Conservation (phyloP, 169 alveolate genomes). For the Cryptosporidium andersoni region DNA sequence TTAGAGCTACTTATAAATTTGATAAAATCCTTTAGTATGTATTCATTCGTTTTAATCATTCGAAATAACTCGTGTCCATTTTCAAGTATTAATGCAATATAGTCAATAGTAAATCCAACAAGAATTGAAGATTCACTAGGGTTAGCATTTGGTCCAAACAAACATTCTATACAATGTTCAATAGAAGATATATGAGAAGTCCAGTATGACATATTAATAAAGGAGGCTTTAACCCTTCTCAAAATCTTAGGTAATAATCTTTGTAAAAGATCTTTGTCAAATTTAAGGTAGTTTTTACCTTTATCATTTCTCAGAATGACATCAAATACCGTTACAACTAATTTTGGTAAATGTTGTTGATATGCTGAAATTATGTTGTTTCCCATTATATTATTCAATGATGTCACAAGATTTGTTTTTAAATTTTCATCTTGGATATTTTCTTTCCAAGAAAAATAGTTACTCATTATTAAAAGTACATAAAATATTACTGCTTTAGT, state of each 20-base stretch:
- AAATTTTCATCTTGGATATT: slow-evolving; percentile 20
- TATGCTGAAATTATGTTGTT: slow-evolving; percentile 35
- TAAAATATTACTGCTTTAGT: slow-evolving; percentile 22
- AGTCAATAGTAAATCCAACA: slow-evolving; percentile 31
- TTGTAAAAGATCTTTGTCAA: slow-evolving; percentile 30
- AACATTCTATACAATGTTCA: neutral
- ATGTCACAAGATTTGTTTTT: slow-evolving; percentile 27
- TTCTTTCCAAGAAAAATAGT: slow-evolving; percentile 55
- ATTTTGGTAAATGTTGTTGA: slow-evolving; percentile 54
- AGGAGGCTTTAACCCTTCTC: slow-evolving; percentile 41
- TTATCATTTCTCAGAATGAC: slow-evolving; percentile 34
- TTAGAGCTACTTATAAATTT: neutral
- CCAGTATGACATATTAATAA: neutral
- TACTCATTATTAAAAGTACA: slow-evolving; percentile 54
- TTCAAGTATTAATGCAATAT: slow-evolving; percentile 19
- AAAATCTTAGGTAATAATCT: slow-evolving; percentile 44
- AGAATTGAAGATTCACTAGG: neutral
- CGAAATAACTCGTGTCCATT: neutral
- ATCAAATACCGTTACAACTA: slow-evolving; percentile 18
- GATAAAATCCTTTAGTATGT: neutral
- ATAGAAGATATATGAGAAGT: neutral
- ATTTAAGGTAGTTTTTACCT: slow-evolving; percentile 6
- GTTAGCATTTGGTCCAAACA: neutral
- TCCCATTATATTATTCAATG: slow-evolving; percentile 68
- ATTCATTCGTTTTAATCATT: neutral